A percentile compares a stretch with the other conserved stretches of the same genome.
These are phyloP conservation scores for Rhinocladiella mackenziei DNA, from an alignment of 2,329 filamentous ascomycete species.

Conservation along the genomic window DNA sequence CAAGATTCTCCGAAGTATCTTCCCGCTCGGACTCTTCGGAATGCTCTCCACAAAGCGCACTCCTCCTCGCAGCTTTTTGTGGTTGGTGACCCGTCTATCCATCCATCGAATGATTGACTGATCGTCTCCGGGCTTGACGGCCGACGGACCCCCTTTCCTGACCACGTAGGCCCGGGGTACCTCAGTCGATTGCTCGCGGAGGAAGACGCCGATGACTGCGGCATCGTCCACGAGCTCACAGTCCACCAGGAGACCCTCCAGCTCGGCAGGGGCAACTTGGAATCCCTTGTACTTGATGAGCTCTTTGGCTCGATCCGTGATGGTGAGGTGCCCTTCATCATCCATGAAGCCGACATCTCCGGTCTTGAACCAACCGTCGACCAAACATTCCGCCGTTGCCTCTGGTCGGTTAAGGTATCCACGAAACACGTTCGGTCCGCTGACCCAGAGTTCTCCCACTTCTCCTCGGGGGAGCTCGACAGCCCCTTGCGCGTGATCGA, in stretches of 20 bases:
- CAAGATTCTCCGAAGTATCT: conserved; percentile 60
- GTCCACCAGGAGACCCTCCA: conserved; percentile 72
- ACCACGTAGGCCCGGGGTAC: background rate
- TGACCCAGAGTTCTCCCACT: background rate
- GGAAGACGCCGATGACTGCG: conserved; percentile 59
- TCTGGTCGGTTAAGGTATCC: background rate
- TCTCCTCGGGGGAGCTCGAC: background rate
- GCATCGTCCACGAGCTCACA: conserved; percentile 72
- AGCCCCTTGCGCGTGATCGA: conserved; percentile 26
- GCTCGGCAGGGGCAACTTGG: conserved; percentile 78
- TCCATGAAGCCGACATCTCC: background rate
- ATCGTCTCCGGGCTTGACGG: background rate
- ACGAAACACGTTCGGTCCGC: background rate
- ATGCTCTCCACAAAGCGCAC: conserved; percentile 54
- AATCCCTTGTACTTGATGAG: conserved; percentile 69
- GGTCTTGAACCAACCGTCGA: background rate
- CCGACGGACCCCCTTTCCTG: background rate
- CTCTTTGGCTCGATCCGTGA: conserved; percentile 67
- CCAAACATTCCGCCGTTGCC: background rate
- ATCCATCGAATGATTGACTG: background rate
- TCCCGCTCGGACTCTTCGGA: conserved; percentile 59
- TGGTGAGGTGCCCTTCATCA: background rate
- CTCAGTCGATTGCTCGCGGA: background rate
- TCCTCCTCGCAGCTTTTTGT: conserved; percentile 60
- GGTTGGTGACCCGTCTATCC: conserved; percentile 52